phyloP scores from a whole-genome alignment of 495 filamentous ascomycete species.

The Penicillium longicatenatum region DNA sequence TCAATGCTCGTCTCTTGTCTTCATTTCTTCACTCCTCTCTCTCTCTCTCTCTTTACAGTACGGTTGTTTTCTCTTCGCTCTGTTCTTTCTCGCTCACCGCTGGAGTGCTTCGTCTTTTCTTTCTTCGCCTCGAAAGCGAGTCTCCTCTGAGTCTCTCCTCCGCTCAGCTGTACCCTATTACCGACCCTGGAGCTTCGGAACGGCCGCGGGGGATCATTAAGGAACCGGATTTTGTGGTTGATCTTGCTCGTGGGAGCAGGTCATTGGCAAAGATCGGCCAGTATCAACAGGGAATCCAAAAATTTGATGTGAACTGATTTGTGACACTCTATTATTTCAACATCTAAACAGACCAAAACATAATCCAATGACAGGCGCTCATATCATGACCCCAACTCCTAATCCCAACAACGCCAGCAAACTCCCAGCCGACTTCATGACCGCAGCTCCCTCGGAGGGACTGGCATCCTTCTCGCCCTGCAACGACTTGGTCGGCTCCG shows the following conservation, averaged over 20 bases:
- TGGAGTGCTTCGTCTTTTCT: no score
- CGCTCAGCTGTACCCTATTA: slow-evolving; percentile 15
- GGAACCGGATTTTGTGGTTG: slow-evolving; percentile 14
- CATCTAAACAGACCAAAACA: background rate
- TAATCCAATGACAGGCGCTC: background rate
- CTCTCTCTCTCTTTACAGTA: no score
- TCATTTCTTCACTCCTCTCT: no score
- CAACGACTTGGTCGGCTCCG: slow-evolving; percentile 15
- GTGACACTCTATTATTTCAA: background rate
- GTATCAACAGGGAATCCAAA: no score
- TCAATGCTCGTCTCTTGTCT: no score
- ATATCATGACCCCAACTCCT: slow-evolving; percentile 20
- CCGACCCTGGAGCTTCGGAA: slow-evolving; percentile 16
- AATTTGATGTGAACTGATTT: slow-evolving; percentile 12
- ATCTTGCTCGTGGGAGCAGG: no score
- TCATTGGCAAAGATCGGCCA: no score
- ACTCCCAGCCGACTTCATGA: slow-evolving; percentile 12
- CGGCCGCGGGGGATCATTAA: slow-evolving; percentile 6
- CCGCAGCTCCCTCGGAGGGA: slow-evolving; percentile 17
- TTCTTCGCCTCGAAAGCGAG: no score
- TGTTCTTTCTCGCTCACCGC: slow-evolving; percentile 2
- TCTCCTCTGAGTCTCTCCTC: no score
- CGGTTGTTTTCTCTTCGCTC: no score
- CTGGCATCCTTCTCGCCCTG: slow-evolving; percentile 10
- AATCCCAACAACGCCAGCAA: slow-evolving; percentile 28